Percentiles rank a stretch among this genome's conserved stretches.
phyloP scores from a whole-genome alignment of 2,329 filamentous ascomycete genomes.

The Pezicula rhizophila region DNA sequence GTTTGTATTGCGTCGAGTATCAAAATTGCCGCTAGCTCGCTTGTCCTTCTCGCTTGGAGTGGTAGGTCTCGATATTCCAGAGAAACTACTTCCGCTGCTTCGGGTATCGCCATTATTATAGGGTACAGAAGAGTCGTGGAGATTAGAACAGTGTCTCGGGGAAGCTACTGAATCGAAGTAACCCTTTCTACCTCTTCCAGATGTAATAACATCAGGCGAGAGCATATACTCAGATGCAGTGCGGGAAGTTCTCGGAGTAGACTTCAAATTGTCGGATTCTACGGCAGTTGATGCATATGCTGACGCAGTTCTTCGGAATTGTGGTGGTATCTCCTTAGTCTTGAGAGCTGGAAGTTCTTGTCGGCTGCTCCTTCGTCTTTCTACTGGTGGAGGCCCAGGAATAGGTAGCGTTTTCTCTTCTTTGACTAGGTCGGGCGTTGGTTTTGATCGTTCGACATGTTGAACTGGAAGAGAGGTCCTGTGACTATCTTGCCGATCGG shows the following conservation, averaged over 20 bases:
- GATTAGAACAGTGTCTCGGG: constrained; percentile 23
- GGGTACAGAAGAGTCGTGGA: constrained; percentile 22
- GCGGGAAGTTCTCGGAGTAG: constrained; percentile 31
- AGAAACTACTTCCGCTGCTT: constrained; percentile 15
- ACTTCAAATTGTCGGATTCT: constrained; percentile 24
- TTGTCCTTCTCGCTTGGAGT: constrained; percentile 16
- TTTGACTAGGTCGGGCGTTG: not conserved
- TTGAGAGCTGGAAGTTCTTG: constrained; percentile 27
- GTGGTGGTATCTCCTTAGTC: constrained; percentile 25
- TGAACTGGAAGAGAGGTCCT: too few relatives aligned
- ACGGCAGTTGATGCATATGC: constrained; percentile 14
- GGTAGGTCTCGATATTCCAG: constrained; percentile 10
- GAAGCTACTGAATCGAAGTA: constrained; percentile 27
- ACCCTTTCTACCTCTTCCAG: constrained; percentile 9
- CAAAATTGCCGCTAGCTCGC: constrained; percentile 13
- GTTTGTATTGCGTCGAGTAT: constrained; percentile 12
- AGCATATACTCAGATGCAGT: constrained; percentile 33
- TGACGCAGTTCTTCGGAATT: constrained; percentile 24
- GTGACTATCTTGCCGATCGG: too few relatives aligned
- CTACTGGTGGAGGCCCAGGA: not conserved
- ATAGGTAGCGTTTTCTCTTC: not conserved
- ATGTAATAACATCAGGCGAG: constrained; percentile 38
- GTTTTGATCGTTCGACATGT: not conserved
- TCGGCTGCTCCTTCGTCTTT: constrained; percentile 22
- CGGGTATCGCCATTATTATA: constrained; percentile 21